Conservation (phyloP, 2,329 filamentous ascomycete species). For the Monosporascus sp. region DNA sequence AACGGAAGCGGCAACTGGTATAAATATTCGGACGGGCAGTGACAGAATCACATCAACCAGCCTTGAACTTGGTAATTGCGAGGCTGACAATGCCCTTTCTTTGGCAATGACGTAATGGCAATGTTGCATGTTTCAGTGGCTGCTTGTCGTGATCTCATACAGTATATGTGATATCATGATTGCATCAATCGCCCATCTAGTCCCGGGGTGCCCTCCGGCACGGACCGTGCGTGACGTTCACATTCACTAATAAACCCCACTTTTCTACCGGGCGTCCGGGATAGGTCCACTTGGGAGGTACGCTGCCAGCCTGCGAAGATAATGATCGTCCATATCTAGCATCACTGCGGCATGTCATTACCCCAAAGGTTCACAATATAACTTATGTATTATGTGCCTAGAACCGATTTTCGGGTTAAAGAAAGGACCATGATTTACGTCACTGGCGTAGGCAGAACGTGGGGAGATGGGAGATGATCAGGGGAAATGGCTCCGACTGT, state of each 20-base stretch:
- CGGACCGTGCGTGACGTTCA: not conserved
- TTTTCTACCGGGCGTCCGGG: not conserved
- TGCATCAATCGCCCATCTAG: not conserved
- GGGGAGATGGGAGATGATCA: too few relatives aligned
- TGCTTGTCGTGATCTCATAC: not conserved
- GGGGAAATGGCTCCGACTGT: too few relatives aligned
- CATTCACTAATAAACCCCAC: not conserved
- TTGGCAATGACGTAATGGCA: not conserved
- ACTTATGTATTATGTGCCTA: too few relatives aligned
- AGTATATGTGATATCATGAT: not conserved
- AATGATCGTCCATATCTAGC: too few relatives aligned
- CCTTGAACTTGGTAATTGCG: not conserved
- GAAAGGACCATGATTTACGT: too few relatives aligned
- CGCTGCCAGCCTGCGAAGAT: too few relatives aligned
- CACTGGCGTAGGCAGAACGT: too few relatives aligned
- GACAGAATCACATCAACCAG: not conserved
- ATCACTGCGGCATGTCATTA: too few relatives aligned
- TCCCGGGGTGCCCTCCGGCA: not conserved
- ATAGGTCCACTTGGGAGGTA: too few relatives aligned
- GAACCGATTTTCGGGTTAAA: too few relatives aligned
- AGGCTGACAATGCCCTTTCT: not conserved
- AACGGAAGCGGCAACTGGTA: not conserved
- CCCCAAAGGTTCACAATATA: too few relatives aligned
- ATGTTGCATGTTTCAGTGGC: not conserved
- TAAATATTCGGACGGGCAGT: not conserved